phyloP scores from a whole-genome alignment of 768 basidiomycete species.

The Favolaschia claudopus region DNA sequence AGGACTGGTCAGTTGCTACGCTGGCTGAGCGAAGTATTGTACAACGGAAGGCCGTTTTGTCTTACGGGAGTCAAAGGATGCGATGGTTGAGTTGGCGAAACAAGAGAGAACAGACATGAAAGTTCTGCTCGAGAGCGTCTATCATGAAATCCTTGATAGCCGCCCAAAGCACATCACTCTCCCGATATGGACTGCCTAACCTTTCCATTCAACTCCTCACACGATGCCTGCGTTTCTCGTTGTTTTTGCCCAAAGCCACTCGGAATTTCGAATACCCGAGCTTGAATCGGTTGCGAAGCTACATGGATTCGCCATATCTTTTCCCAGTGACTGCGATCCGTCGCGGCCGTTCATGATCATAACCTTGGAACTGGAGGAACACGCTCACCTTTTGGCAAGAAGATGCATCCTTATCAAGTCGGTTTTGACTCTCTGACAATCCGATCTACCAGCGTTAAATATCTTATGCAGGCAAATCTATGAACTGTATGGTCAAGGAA shows the following conservation, averaged over 20 bases:
- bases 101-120: slow-evolving; percentile 15
- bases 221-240: slow-evolving; percentile 58
- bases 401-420: slow-evolving; percentile 89
- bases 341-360: slow-evolving; percentile 80
- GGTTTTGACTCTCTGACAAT: neutral
- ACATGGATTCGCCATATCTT: slow-evolving; percentile 64
- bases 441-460: slow-evolving; percentile 12
- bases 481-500: slow-evolving; percentile 78
- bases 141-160: too few species aligned
- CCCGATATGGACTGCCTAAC: neutral
- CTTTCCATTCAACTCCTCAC: neutral
- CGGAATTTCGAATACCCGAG: slow-evolving; percentile 86
- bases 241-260: slow-evolving; percentile 82
- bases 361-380: slow-evolving; percentile 70
- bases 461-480: slow-evolving; percentile 66
- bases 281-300: slow-evolving; percentile 80
- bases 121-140: neutral
- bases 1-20: slow-evolving; percentile 57
- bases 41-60: too few species aligned
- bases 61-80: neutral
- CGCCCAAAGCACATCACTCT: too few species aligned
- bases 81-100: slow-evolving; percentile 15
- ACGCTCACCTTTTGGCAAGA: slow-evolving; percentile 75
- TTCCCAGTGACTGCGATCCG: slow-evolving; percentile 59
- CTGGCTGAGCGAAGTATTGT: too few species aligned